Evolutionary conservation across 2,329 filamentous ascomycete species (phyloP), one percentile per base, ranked within the genome.

Genomic region (Penicillium sp.): DNA sequence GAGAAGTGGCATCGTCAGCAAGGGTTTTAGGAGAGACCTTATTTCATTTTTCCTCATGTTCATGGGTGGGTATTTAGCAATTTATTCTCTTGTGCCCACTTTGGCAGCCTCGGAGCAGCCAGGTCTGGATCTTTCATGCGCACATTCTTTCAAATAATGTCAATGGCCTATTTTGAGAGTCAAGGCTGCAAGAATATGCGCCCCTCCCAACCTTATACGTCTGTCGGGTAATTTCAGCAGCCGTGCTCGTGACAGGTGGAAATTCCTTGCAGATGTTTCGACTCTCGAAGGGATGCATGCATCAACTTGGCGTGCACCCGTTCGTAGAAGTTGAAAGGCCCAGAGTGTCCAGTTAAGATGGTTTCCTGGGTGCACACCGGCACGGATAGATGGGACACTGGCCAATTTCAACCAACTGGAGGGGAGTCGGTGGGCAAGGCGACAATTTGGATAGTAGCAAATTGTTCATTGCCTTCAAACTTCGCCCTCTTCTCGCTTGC

Each of bases 1-100:
- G 84, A 85, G 73, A 92, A 90, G 73, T 93, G 90, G 90, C 82
- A 83, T 72, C 73, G 78, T 2, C 79, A 85, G 72, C 87, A 90
- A 70, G 87, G 87, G 0, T 89, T 85, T 69, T 85, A 48, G 43
- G 14, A n/a, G 5, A 10, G 3, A 10, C 0, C 40, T 10, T 22
- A 6, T n/a, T 45, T 45, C 19, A 28, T 28, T 52, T 1, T 26
- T 52, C n/a, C 22, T 35, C 14, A 22, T 35, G 48, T 35, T 35
- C 10, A 14, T 1, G 16, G 14, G 8, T 13, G 28, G 25, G 45
- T 58, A 2, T 57, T 57, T 35, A 48, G 48, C 30, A 35, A 35
- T 33, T 33, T 13, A 51, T 33, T 35, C 25, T 30, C 35, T 22
- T 35, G 11, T 35, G n/a, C 13, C 35, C 35, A 37, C 13, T 51